Conservation (phyloP, 805 yeast genomes). For the Wickerhamomyces bisporus region DNA sequence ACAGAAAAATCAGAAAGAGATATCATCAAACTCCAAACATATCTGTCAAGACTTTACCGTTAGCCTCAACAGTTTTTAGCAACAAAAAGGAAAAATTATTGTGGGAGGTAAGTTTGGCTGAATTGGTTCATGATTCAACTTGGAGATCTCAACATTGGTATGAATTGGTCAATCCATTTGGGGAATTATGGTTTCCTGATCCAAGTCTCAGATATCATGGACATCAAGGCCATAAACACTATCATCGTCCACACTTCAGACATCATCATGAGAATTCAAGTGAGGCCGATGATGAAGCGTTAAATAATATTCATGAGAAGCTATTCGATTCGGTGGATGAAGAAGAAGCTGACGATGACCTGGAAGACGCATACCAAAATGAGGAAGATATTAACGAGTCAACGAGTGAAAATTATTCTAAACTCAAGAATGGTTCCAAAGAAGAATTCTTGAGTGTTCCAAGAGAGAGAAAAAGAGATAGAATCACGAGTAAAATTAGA, state of each 20-base stretch:
- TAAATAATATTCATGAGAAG: slow-evolving; percentile 17
- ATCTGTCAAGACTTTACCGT: slow-evolving; percentile 44
- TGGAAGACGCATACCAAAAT: background rate
- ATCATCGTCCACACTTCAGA: slow-evolving; percentile 3
- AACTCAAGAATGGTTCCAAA: slow-evolving; percentile 9
- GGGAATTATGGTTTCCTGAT: slow-evolving; percentile 48
- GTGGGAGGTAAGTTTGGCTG: slow-evolving; percentile 66
- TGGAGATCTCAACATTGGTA: slow-evolving; percentile 58
- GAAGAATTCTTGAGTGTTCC: slow-evolving; percentile 12
- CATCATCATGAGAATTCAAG: slow-evolving; percentile 2
- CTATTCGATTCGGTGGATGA: slow-evolving; percentile 12
- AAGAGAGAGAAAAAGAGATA: slow-evolving; percentile 13
- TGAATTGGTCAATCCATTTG: slow-evolving; percentile 40
- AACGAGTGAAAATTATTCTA: too few relatives aligned
- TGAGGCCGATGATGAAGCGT: slow-evolving; percentile 3
- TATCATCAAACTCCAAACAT: slow-evolving; percentile 43
- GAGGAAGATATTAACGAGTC: background rate
- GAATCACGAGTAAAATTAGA: slow-evolving; percentile 14
- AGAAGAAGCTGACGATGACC: slow-evolving; percentile 8
- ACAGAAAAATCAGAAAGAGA: slow-evolving; percentile 53
- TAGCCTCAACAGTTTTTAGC: slow-evolving; percentile 63
- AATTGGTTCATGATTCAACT: slow-evolving; percentile 46
- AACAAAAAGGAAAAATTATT: slow-evolving; percentile 39
- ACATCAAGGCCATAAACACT: slow-evolving; percentile 8
- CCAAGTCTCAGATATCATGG: slow-evolving; percentile 1